These are phyloP conservation scores for Zangia roseola DNA, from an alignment of 768 basidiomycete genomes.

Conservation along the genomic window DNA sequence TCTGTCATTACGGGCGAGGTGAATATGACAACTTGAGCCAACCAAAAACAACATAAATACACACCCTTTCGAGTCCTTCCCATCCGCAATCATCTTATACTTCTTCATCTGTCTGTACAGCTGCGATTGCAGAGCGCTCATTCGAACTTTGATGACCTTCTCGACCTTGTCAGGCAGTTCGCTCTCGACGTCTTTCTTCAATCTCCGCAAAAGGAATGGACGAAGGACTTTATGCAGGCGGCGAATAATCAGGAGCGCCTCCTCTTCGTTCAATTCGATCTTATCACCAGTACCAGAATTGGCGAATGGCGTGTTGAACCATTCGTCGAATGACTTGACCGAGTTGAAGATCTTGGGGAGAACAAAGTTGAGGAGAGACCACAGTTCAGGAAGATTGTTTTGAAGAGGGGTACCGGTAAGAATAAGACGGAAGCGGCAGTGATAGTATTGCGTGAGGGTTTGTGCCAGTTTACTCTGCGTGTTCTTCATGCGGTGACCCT, in stretches of 20 bases:
- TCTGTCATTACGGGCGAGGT: conserved; percentile 33
- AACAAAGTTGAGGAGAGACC: conserved; percentile 94
- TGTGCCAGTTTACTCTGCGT: conserved; percentile 86
- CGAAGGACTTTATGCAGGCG: conserved; percentile 94
- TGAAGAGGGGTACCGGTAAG: conserved; percentile 95
- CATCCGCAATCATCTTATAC: conserved; percentile 94
- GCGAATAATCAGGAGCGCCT: conserved; percentile 93
- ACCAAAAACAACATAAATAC: conserved; percentile 17
- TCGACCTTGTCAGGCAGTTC: conserved; percentile 97
- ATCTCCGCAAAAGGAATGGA: conserved; percentile 86
- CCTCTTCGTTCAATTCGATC: conserved; percentile 99
- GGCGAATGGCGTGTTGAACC: conserved; percentile 99
- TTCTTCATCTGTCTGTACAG: conserved; percentile 98
- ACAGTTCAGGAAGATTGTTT: conserved; percentile 95
- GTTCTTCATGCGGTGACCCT: conserved; percentile 99
- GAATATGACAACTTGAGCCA: conserved; percentile 2
- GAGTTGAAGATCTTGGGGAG: conserved; percentile 97
- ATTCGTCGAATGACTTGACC: conserved; percentile 98
- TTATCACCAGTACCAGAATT: conserved; percentile 98
- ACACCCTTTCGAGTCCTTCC: conserved; percentile 72
- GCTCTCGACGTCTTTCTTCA: conserved; percentile 97
- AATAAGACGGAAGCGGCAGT: conserved; percentile 90
- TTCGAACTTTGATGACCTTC: conserved; percentile 94
- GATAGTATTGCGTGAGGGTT: conserved; percentile 89
- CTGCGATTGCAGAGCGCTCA: conserved; percentile 90